These are phyloP conservation scores for Diutina rugosa DNA, from an alignment of 1,139 yeast species.

Conservation along the genomic window DNA sequence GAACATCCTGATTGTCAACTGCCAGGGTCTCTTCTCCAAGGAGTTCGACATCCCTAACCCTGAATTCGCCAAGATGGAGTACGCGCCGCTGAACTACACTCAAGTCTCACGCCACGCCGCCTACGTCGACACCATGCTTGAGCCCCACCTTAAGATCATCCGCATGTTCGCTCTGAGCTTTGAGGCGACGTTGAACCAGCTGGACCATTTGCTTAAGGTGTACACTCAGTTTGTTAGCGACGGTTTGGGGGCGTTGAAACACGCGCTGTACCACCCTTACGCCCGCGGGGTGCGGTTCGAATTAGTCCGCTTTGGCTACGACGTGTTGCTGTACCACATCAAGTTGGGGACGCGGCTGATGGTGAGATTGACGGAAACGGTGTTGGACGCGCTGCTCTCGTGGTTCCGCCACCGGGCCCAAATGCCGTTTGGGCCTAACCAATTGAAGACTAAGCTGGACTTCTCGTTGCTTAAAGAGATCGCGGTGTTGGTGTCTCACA, in stretches of 20 bases:
- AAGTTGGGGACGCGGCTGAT: constrained; percentile 35
- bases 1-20: constrained; percentile 50
- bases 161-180: constrained; percentile 67
- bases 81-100: constrained; percentile 68
- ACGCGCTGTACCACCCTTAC: constrained; percentile 73
- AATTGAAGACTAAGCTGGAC: constrained; percentile 60
- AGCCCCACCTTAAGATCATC: constrained; percentile 63
- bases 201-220: constrained; percentile 56
- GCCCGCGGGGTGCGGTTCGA: constrained; percentile 70
- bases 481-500: constrained; percentile 19
- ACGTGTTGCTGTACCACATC: constrained; percentile 45
- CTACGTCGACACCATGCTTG: constrained; percentile 37
- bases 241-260: constrained; percentile 41
- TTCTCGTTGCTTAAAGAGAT: constrained; percentile 43
- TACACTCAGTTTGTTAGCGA: constrained; percentile 50
- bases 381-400: constrained; percentile 55
- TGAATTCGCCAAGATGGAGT: constrained; percentile 71
- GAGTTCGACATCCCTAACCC: constrained; percentile 46
- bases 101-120: constrained; percentile 42
- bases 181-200: constrained; percentile 67
- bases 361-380: constrained; percentile 30
- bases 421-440: constrained; percentile 82
- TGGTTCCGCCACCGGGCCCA: constrained; percentile 62
- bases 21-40: constrained; percentile 57
- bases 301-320: constrained; percentile 54